A percentile compares a stretch with the other conserved stretches of the same genome.
These are phyloP conservation scores for Aspergillus phoenicis DNA, from an alignment of 2,329 filamentous ascomycete genomes.

Conservation along the genomic window DNA sequence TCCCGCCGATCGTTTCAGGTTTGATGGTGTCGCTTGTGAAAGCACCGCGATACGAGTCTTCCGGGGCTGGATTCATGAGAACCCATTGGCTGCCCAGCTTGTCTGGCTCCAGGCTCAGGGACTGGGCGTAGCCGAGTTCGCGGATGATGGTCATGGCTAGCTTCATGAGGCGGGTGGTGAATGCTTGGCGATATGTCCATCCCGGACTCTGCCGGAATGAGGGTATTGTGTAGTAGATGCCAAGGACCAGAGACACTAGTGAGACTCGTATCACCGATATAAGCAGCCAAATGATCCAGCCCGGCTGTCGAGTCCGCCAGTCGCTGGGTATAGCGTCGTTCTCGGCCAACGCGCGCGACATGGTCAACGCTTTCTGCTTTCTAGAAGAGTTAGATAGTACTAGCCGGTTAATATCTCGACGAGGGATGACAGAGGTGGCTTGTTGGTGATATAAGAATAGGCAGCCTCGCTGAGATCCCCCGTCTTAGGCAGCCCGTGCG, in stretches of 20 bases:
- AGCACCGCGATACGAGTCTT: not conserved
- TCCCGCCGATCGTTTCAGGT: not conserved
- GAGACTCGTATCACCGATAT: not conserved
- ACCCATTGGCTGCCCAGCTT: not conserved
- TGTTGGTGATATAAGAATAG: not conserved
- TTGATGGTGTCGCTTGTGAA: not conserved
- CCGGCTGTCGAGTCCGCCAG: constrained; percentile 3
- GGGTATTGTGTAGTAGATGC: not conserved
- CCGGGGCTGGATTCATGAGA: not conserved
- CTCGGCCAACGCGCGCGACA: not conserved
- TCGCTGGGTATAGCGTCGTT: not conserved
- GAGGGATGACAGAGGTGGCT: not conserved
- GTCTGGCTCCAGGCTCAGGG: not conserved
- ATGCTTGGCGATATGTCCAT: constrained; percentile 6
- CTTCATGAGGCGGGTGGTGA: not conserved
- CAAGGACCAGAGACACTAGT: not conserved
- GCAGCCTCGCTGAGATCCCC: not conserved
- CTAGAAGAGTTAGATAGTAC: too few relatives aligned
- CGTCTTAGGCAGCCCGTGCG: not conserved
- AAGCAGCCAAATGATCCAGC: not conserved
- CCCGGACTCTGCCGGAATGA: not conserved
- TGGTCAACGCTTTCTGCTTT: not conserved
- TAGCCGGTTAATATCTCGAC: too few relatives aligned
- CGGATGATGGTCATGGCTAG: not conserved
- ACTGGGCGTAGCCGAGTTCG: constrained; percentile 3